A percentile compares a stretch with the other conserved stretches of the same genome.
These are phyloP conservation scores for Zopfochytrium polystomum DNA, from an alignment of 371 early-diverging fungal species.

Conservation along the genomic window DNA sequence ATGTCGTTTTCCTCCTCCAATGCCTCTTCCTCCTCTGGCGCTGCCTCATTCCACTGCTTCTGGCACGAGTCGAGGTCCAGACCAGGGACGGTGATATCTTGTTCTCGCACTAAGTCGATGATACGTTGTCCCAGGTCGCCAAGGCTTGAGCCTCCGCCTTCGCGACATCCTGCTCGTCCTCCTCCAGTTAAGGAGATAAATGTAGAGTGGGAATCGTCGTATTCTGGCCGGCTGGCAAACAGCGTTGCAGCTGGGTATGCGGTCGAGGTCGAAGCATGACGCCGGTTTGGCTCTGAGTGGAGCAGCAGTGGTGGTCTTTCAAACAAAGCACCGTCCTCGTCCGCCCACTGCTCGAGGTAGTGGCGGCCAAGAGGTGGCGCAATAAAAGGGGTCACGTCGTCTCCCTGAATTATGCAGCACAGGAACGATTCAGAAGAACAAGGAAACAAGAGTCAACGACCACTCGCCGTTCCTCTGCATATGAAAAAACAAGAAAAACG, in stretches of 20 bases:
- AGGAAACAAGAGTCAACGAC: neutral
- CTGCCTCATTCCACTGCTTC: no score
- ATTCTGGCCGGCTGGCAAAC: conserved; percentile 16
- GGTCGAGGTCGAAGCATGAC: neutral
- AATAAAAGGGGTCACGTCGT: conserved; percentile 65
- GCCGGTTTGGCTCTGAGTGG: neutral
- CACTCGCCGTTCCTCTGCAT: no score
- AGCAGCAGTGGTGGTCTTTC: no score
- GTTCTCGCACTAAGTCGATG: conserved; percentile 64
- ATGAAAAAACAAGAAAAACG: no score
- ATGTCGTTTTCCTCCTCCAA: conserved; percentile 31
- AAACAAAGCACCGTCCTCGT: conserved; percentile 65
- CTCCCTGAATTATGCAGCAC: no score
- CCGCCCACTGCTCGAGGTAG: conserved; percentile 78
- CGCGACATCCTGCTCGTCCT: no score
- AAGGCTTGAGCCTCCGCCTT: conserved; percentile 51
- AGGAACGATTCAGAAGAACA: conserved; percentile 1
- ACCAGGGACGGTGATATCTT: conserved; percentile 34
- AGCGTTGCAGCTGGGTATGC: neutral
- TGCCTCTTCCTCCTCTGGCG: no score
- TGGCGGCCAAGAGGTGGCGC: conserved; percentile 75
- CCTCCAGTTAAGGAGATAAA: no score
- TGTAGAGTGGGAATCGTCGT: conserved; percentile 41
- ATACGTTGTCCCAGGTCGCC: conserved; percentile 73
- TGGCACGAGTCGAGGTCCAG: conserved; percentile 41